Percentiles rank a stretch among this genome's conserved stretches.
phyloP scores from a whole-genome alignment of 2,329 filamentous ascomycete genomes.

The Talaromyces pinophilus region DNA sequence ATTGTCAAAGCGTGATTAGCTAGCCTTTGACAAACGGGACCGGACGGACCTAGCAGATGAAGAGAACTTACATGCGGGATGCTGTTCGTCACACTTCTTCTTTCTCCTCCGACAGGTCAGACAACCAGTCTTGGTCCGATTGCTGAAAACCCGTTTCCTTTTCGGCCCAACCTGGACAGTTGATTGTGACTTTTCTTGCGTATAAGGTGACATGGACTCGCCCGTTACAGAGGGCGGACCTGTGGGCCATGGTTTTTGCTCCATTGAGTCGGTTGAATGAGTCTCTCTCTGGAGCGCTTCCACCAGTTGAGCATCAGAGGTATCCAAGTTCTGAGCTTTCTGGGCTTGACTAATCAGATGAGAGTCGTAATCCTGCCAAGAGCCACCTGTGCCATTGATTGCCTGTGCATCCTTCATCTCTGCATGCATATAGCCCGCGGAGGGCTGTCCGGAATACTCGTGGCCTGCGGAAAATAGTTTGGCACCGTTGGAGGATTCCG shows the following conservation, averaged over 20 bases:
- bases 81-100: constrained; percentile 96
- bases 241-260: constrained; percentile 34
- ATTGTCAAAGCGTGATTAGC: constrained; percentile 24
- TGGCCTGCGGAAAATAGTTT: constrained; percentile 25
- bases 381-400: constrained; percentile 31
- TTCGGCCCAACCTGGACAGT: constrained; percentile 46
- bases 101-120: constrained; percentile 88
- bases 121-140: constrained; percentile 93
- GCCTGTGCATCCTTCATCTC: constrained; percentile 36
- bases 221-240: constrained; percentile 40
- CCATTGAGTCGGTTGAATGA: constrained; percentile 41
- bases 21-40: neutral
- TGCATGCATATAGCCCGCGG: constrained; percentile 29
- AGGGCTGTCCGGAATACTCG: constrained; percentile 29
- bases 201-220: constrained; percentile 37
- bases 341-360: constrained; percentile 50
- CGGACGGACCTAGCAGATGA: constrained; percentile 4
- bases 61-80: constrained; percentile 76
- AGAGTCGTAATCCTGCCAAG: constrained; percentile 45
- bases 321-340: constrained; percentile 46
- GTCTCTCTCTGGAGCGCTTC: constrained; percentile 56
- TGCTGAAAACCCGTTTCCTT: constrained; percentile 70
- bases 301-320: constrained; percentile 54
- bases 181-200: constrained; percentile 36
- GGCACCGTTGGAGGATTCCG: constrained; percentile 27